Base-by-base conservation (phyloP, 805 yeast species). In the Millerozyma miso region DNA sequence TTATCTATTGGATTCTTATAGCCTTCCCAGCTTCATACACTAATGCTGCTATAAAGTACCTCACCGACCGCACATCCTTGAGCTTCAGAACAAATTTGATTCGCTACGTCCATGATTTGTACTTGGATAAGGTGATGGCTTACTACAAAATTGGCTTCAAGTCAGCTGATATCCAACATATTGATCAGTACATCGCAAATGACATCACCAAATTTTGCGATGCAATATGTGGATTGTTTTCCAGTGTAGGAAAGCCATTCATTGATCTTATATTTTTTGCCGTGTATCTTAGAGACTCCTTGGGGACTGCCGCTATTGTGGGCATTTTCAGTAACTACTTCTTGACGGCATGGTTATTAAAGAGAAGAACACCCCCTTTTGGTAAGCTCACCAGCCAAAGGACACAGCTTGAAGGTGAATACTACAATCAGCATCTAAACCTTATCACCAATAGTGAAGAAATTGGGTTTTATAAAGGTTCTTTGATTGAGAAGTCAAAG, bases 1-100 rank as follows among this genome's bases (percentile, higher is more conserved):
- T 90, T 60, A 75, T 80, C 7, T 85, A 85, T 61, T 90, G 97
- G 97, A 79, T 90, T 45, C 64, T 86, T 46, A 81, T 90, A 57
- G 97, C 97, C 0, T 80, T 90, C 48, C 98, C 98, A 2, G 95
- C 97, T 0, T 82, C 93, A 2, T 90, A 88, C 61, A 85, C 96
- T 26, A 90, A 90, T 62, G 85, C 96, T 38, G 89, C 91, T 44
- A 90, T 90, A 58, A 86, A 85, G 58, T 87, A 77, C 55, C 66
- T 90, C 52, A 86, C 89, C 42, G 79, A 83, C 55, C 76, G 87
- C 52, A 67, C 90, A 45, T 80, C 95, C 10, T 72, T 88, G 41
- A 87, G 86, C 54, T 90, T 90, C 69, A 79, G 97, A 70, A 83
- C 93, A 1, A 83, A 83, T 50, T 71, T 90, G 53, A 80, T 84